Conservation (phyloP, 208 protist species). For the Acanthamoeba royreba region DNA sequence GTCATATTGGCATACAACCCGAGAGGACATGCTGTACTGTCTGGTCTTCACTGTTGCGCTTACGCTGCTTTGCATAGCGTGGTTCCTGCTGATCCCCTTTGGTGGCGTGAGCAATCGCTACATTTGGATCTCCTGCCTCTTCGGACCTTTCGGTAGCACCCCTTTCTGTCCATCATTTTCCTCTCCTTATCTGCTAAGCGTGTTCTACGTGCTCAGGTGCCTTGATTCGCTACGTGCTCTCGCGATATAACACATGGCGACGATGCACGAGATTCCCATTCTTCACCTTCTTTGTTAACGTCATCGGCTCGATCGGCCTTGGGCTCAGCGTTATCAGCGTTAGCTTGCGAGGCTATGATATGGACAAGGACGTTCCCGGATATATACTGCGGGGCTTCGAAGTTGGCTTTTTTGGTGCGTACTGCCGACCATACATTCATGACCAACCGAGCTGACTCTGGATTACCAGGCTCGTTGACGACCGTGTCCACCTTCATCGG, state of each 20-base stretch:
- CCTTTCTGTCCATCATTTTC: too few species aligned
- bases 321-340: neutral
- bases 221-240: neutral
- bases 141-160: slow-evolving; percentile 2
- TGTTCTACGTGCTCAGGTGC: neutral
- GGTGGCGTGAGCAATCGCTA: neutral
- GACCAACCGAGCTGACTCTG: neutral
- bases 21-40: neutral
- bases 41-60: neutral
- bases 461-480: neutral
- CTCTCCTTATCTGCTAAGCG: neutral
- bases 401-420: slow-evolving; percentile 20
- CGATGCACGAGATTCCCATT: neutral
- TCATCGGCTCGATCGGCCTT: neutral
- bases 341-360: neutral
- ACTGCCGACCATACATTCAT: too few species aligned
- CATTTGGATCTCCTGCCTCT: slow-evolving; percentile 30
- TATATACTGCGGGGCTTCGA: neutral
- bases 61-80: neutral
- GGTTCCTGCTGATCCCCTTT: neutral
- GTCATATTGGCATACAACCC: neutral
- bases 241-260: neutral
- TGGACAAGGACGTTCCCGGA: neutral
- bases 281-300: slow-evolving; percentile 31
- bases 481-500: slow-evolving; percentile 27